Conservation (phyloP, 2,329 filamentous ascomycete species). For the Botrytis fragariae region DNA sequence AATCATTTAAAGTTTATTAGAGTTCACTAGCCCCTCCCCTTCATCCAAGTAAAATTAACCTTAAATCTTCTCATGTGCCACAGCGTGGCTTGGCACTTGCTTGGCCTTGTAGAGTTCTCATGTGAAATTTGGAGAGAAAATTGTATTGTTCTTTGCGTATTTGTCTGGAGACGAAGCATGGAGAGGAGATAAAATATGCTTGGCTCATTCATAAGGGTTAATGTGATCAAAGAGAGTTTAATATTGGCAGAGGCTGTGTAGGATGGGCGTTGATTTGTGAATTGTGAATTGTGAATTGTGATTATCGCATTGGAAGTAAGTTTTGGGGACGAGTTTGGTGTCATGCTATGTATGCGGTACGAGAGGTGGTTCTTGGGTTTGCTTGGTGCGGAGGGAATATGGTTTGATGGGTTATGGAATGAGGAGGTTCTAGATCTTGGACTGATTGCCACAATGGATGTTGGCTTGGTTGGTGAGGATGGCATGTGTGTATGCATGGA, state of each 20-base stretch:
- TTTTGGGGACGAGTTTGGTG: neutral
- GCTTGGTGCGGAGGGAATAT: neutral
- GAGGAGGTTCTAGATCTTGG: neutral
- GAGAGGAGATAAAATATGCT: neutral
- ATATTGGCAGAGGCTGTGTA: constrained; percentile 3
- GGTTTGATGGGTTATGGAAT: neutral
- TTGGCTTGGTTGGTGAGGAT: neutral
- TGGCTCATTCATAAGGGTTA: neutral
- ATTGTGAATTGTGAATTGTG: neutral
- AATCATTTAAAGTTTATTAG: neutral
- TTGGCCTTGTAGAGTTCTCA: neutral
- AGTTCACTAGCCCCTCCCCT: constrained; percentile 4
- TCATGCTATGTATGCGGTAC: neutral
- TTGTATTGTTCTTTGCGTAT: neutral
- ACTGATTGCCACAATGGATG: neutral
- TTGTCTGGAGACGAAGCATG: neutral
- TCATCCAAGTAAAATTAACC: constrained; percentile 13
- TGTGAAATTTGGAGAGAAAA: neutral
- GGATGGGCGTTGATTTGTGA: neutral
- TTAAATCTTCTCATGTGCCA: constrained; percentile 12
- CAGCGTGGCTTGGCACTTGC: neutral
- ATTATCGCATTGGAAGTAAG: neutral
- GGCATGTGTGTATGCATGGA: neutral
- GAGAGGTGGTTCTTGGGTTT: neutral
- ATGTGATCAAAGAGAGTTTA: neutral